Conservation (phyloP, 257 asterid species). For the Agastache rugosa region DNA sequence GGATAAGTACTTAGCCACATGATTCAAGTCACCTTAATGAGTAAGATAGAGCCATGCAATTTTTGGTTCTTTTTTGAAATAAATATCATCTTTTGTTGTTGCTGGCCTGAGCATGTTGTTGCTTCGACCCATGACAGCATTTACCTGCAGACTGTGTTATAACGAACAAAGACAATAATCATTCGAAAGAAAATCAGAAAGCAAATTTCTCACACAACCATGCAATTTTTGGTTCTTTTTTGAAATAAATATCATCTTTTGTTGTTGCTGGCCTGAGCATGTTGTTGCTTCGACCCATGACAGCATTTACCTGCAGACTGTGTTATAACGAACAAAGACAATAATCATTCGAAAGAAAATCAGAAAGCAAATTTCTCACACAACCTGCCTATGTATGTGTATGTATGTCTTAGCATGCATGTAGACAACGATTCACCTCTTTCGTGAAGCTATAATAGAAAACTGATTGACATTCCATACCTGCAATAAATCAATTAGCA, state of each 20-base stretch:
- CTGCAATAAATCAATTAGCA: conserved; percentile 9
- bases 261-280: no score
- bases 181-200: background rate
- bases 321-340: background rate
- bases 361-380: background rate
- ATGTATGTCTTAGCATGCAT: background rate
- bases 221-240: background rate
- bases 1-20: background rate
- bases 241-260: background rate
- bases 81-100: background rate
- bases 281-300: background rate
- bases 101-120: background rate
- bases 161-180: background rate
- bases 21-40: background rate
- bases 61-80: background rate
- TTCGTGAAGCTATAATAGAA: background rate
- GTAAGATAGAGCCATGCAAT: background rate
- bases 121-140: background rate
- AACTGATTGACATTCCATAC: background rate
- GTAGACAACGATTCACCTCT: conserved; percentile 10
- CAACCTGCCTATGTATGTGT: background rate
- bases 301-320: background rate
- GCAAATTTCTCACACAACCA: background rate
- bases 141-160: background rate
- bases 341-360: background rate